These are phyloP conservation scores for Cryphonectria nitschkei DNA, from an alignment of 2,329 filamentous ascomycete genomes.

Conservation along the genomic window DNA sequence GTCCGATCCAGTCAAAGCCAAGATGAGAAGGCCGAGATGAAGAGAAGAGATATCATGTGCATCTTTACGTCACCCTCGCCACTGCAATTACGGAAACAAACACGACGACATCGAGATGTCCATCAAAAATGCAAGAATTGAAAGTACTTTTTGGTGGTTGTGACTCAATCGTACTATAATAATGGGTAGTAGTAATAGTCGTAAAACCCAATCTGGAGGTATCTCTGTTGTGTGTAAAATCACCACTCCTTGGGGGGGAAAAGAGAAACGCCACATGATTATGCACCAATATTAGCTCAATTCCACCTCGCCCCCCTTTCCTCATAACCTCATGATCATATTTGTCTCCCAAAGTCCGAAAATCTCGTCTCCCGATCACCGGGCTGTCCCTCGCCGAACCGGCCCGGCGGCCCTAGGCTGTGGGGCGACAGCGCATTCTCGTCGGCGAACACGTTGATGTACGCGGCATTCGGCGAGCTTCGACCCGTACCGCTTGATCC, in stretches of 20 bases:
- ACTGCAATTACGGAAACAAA: too few relatives aligned
- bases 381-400: constrained; percentile 4
- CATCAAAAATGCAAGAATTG: neutral
- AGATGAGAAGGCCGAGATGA: neutral
- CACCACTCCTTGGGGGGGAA: neutral
- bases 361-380: constrained; percentile 50
- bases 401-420: constrained; percentile 7
- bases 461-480: constrained; percentile 48
- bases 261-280: neutral
- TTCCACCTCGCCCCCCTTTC: neutral
- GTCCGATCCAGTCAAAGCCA: too few relatives aligned
- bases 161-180: constrained; percentile 11
- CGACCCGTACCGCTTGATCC: constrained; percentile 31
- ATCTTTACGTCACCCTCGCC: neutral
- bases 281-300: neutral
- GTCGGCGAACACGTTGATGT: constrained; percentile 59
- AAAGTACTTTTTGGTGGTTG: neutral
- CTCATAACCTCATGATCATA: neutral
- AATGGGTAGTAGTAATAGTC: constrained; percentile 7
- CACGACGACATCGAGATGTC: neutral
- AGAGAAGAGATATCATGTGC: neutral
- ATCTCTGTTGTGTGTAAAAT: neutral
- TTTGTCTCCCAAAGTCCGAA: constrained; percentile 54
- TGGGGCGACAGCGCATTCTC: constrained; percentile 44
- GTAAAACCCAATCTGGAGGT: constrained; percentile 1